Conservation (phyloP, 305 asterid genomes). For the Salvia sclarea region DNA sequence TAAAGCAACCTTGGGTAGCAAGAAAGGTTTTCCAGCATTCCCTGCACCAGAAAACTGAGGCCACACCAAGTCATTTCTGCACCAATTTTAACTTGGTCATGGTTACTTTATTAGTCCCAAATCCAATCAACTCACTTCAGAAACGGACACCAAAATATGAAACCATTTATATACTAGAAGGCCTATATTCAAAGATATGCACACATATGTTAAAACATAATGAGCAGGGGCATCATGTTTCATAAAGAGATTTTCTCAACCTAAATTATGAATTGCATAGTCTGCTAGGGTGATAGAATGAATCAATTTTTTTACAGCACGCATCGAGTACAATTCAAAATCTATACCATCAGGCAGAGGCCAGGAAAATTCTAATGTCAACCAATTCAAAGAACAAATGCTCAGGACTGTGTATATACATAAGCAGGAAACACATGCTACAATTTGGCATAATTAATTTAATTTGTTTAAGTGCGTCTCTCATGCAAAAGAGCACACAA, state of each 20-base stretch:
- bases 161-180: not conserved
- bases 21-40: not conserved
- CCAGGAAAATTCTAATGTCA: not conserved
- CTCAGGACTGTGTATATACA: not conserved
- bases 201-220: not conserved
- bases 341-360: not conserved
- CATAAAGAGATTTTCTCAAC: not conserved
- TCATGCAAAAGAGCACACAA: slow-evolving; percentile 4
- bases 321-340: not conserved
- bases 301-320: not conserved
- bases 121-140: not conserved
- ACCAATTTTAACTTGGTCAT: not conserved
- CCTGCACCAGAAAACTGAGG: slow-evolving; percentile 3
- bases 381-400: not conserved
- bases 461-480: not conserved
- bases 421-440: not conserved
- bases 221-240: slow-evolving; percentile 22
- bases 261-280: slow-evolving; percentile 1
- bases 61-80: not conserved
- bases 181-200: not conserved
- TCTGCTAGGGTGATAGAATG: not conserved
- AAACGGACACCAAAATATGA: not conserved
- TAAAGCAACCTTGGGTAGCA: not conserved
- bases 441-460: not conserved
- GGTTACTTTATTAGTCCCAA: not conserved